Percentiles rank a stretch among this genome's conserved stretches.
These are phyloP conservation scores for Mycena citricolor DNA, from an alignment of 1,284 basidiomycete species.

Conservation along the genomic window DNA sequence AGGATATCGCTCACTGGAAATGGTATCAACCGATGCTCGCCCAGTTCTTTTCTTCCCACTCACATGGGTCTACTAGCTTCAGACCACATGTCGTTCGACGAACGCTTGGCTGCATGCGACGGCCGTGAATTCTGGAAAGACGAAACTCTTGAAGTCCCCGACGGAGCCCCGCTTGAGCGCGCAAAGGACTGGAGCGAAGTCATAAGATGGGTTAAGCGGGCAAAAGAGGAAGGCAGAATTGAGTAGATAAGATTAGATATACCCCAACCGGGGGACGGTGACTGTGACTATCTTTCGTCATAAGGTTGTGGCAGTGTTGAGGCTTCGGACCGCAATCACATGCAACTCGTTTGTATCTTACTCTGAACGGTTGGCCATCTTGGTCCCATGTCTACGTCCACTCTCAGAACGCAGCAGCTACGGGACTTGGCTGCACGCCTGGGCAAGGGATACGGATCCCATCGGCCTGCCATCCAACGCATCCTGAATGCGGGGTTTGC, in stretches of 20 bases:
- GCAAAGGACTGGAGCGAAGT: conserved; percentile 60
- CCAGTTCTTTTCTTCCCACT: too few species aligned
- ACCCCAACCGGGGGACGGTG: too few species aligned
- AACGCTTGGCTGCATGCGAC: conserved; percentile 48
- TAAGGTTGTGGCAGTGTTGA: too few species aligned
- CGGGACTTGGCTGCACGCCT: conserved; percentile 41
- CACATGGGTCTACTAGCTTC: too few species aligned
- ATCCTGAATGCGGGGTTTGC: conserved; percentile 64
- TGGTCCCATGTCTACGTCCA: background rate
- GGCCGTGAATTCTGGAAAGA: conserved; percentile 58
- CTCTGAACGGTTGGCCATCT: too few species aligned
- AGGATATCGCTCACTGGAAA: conserved; percentile 45
- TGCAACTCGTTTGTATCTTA: too few species aligned
- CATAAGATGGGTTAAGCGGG: conserved; percentile 41
- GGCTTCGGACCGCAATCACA: too few species aligned
- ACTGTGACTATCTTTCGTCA: too few species aligned
- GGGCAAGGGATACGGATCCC: conserved; percentile 52
- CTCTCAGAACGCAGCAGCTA: conserved; percentile 21
- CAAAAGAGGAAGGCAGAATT: conserved; percentile 17
- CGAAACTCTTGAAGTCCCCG: conserved; percentile 46
- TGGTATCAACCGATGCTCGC: conserved; percentile 41
- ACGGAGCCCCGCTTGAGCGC: conserved; percentile 44
- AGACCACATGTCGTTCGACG: conserved; percentile 54
- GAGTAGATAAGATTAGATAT: too few species aligned
- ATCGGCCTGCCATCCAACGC: conserved; percentile 72